Evolutionary conservation across 176 grass and related monocot genomes (phyloP).

Genomic region (Cocos nucifera): DNA sequence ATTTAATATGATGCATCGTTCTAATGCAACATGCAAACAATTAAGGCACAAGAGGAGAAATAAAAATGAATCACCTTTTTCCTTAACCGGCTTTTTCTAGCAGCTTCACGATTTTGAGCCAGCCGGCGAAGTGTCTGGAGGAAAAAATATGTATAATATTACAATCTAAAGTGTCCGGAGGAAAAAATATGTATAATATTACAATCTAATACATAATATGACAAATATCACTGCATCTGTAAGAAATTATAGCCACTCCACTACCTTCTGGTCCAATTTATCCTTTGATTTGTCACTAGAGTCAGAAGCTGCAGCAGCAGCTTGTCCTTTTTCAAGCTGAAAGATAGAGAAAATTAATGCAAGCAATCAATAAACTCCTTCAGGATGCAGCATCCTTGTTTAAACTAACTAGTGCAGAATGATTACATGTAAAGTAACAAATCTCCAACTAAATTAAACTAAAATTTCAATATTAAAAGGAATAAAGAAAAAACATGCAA

Average conservation of each 20-base stretch:
- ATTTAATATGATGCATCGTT: no score
- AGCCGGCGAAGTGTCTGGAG: conserved; percentile 70
- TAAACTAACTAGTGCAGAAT: no score
- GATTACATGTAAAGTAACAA: no score
- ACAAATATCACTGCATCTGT: not conserved
- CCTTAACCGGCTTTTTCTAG: conserved; percentile 88
- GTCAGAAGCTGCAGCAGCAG: conserved; percentile 42
- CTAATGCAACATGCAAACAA: no score
- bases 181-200: conserved; percentile 16
- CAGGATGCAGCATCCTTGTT: no score
- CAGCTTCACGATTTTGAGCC: conserved; percentile 98
- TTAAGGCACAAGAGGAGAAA: not conserved
- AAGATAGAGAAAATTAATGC: conserved; percentile 6
- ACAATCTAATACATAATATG: conserved; percentile 2
- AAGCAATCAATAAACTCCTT: no score
- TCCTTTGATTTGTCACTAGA: conserved; percentile 81
- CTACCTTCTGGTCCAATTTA: conserved; percentile 75
- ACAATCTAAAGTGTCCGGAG: not conserved
- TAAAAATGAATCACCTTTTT: conserved; percentile 58
- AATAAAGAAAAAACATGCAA: no score
- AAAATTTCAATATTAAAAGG: no score
- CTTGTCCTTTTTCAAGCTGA: conserved; percentile 64
- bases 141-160: conserved; percentile 17
- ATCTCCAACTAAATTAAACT: no score
- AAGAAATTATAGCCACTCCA: conserved; percentile 5